Conservation (phyloP, 345 rosid genomes). For the Anastatica hierochuntica region DNA sequence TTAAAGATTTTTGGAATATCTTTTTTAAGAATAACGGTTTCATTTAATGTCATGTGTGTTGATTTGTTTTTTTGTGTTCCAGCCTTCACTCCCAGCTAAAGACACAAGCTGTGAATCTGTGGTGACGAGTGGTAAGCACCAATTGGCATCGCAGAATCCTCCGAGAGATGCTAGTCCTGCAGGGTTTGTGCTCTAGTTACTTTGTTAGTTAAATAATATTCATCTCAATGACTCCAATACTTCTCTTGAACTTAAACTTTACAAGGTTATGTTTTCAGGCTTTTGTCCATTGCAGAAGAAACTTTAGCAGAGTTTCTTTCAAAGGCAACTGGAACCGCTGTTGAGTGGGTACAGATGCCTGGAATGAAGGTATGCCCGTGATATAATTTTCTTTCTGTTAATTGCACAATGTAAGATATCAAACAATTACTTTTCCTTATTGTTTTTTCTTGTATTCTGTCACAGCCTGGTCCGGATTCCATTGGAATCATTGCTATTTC, state of each 20-base stretch:
- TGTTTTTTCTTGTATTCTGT: neutral
- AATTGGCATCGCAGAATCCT: slow-evolving; percentile 88
- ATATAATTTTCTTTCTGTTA: neutral
- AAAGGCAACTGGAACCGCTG: slow-evolving; percentile 99
- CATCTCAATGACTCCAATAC: slow-evolving; percentile 15
- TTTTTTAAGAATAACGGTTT: no score
- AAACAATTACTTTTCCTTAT: neutral
- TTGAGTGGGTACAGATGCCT: slow-evolving; percentile 99
- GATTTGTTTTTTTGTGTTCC: slow-evolving; percentile 19
- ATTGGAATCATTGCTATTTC: slow-evolving; percentile 99
- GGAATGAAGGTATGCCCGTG: slow-evolving; percentile 88
- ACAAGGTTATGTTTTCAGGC: slow-evolving; percentile 38
- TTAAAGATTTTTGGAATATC: neutral
- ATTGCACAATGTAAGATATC: neutral
- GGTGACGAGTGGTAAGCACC: slow-evolving; percentile 97
- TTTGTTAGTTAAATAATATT: slow-evolving; percentile 28
- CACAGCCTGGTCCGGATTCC: slow-evolving; percentile 99
- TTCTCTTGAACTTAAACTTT: neutral
- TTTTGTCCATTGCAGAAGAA: slow-evolving; percentile 99
- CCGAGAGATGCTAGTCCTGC: slow-evolving; percentile 99
- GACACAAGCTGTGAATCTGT: slow-evolving; percentile 98
- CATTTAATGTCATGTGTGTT: no score
- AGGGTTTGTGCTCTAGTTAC: slow-evolving; percentile 57
- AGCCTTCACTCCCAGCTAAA: slow-evolving; percentile 88
- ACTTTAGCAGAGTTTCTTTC: slow-evolving; percentile 99